Conservation (phyloP, 345 rosid genomes). For the Excoecaria agallocha region DNA sequence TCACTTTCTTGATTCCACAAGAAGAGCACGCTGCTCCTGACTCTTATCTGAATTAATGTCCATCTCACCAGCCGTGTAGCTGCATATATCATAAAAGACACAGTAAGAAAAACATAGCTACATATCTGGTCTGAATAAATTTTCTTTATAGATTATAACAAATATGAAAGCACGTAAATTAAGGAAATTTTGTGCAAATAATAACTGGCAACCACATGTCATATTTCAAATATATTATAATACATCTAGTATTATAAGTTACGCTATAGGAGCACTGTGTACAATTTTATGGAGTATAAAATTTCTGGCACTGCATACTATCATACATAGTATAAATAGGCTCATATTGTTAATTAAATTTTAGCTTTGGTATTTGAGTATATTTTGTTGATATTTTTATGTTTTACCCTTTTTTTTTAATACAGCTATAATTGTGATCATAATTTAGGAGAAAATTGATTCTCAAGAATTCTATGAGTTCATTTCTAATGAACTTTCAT, state of each 20-base stretch:
- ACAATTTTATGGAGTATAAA: not conserved
- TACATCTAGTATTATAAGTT: not conserved
- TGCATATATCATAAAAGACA: conserved; percentile 20
- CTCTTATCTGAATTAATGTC: conserved; percentile 44
- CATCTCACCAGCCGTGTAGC: conserved; percentile 48
- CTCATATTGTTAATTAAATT: not conserved
- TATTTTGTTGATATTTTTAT: too few relatives aligned
- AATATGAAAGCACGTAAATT: not conserved
- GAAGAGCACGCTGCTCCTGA: conserved; percentile 69
- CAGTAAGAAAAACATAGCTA: conserved; percentile 2
- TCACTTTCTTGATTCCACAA: conserved; percentile 78
- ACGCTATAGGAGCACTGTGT: not conserved
- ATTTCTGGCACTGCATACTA: not conserved
- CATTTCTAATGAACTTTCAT: not conserved
- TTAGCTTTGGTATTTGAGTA: not conserved
- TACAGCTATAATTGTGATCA: not conserved
- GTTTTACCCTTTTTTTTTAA: too few relatives aligned
- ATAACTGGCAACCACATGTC: too few relatives aligned
- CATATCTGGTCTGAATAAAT: not conserved
- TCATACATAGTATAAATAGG: not conserved
- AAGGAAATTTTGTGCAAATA: not conserved
- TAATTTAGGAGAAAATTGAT: not conserved
- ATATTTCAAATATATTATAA: not conserved
- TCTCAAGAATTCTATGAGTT: not conserved
- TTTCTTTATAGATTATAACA: not conserved